Conservation (phyloP, 2,329 filamentous ascomycete species). For the Colletotrichum zoysiae region DNA sequence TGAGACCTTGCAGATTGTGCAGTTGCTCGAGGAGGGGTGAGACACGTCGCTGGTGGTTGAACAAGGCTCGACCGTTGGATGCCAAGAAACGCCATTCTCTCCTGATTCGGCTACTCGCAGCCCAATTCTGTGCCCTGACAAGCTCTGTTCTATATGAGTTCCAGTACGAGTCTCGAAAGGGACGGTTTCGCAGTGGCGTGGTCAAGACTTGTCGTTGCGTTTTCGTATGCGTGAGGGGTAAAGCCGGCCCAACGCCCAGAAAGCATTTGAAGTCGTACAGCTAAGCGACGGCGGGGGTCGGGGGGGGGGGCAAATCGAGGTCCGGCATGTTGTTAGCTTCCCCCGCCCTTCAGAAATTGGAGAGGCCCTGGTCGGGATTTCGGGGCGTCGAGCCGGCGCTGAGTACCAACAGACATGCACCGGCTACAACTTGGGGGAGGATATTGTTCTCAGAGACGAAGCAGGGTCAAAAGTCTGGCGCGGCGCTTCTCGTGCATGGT, state of each 20-base stretch:
- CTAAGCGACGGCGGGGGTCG: neutral
- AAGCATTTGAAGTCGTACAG: neutral
- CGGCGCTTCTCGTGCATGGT: conserved; percentile 4
- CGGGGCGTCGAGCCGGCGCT: conserved; percentile 37
- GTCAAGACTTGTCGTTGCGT: neutral
- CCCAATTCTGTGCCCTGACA: conserved; percentile 7
- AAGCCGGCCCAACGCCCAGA: conserved; percentile 6
- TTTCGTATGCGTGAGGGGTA: conserved; percentile 4
- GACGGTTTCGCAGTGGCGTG: neutral
- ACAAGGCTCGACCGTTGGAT: neutral
- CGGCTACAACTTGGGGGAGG: neutral
- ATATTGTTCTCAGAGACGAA: neutral
- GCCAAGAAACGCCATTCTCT: conserved; percentile 23
- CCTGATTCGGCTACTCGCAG: conserved; percentile 14
- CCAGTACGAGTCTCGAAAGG: neutral
- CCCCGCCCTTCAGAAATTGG: conserved; percentile 2
- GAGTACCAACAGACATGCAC: conserved; percentile 24
- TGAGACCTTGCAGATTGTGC: neutral
- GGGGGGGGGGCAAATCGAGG: neutral
- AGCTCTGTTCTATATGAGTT: neutral
- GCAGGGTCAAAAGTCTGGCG: conserved; percentile 5
- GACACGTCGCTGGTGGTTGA: neutral
- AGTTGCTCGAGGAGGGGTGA: neutral
- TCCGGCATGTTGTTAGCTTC: conserved; percentile 29
- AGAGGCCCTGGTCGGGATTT: conserved; percentile 30